Base-by-base conservation (phyloP, 257 asterid genomes). In the Rhazya stricta region DNA sequence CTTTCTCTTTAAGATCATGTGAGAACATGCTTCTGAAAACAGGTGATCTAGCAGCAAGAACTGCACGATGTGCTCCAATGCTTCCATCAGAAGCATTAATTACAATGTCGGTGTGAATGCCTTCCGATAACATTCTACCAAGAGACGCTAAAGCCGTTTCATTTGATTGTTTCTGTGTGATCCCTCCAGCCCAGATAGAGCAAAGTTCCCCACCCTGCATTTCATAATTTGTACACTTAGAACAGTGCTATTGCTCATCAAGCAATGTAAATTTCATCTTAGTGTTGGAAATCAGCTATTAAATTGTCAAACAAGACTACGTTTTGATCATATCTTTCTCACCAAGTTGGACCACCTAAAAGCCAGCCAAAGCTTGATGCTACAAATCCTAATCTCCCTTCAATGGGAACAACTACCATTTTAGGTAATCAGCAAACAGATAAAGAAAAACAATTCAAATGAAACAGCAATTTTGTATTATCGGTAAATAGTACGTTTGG, bases 11-110 rank as follows among this genome's bases (percentile, higher is more conserved):
- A 63, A 94, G 96, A 57, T 94, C 89, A 43, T 94, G 98, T 1
- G 91, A 86, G 87, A 94, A 94, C 98, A 94, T 94, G 86, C 97
- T 91, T 63, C 87, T 84, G 84, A 94, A 94, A 39, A 94, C 98
- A 5, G 93, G 96, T 3, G 98, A 94, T 51, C 97, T 79, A 8
- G 97, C 85, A 7, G 98, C 98, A 39, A 94, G 97, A 80, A 94
- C 92, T 7, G 98, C 97, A 4, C 97, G 93, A 43, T 94, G 97
- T 1, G 97, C 96, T 29, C 85, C 65, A 43, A 89, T 81, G 85
- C 88, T 85, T 54, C 97, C 97, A 54, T 89, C 87, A 0, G 96
- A 87, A 67, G 97, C 89, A 50, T 92, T 86, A 79, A 94, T 88
- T 53, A 79, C 81, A 48, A 94, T 94, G 74, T 94, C 98, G 0